Conservation (phyloP, 1,284 basidiomycete species). For the Paramarasmius palmivorus region DNA sequence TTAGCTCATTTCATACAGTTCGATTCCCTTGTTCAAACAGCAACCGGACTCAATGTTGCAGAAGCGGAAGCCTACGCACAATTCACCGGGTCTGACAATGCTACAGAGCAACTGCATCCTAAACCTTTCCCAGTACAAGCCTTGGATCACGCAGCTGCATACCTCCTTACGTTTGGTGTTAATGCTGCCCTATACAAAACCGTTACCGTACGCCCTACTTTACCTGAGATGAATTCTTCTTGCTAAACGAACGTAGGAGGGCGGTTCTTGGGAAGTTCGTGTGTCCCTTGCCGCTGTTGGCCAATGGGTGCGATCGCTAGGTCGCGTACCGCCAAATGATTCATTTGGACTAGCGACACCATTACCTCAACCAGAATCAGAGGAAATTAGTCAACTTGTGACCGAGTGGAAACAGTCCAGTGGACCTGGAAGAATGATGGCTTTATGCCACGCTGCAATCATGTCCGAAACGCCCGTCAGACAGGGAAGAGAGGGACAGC, state of each 20-base stretch:
- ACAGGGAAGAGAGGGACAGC: slow-evolving; percentile 32
- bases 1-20: slow-evolving; percentile 40
- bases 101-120: slow-evolving; percentile 29
- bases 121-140: slow-evolving; percentile 61
- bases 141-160: slow-evolving; percentile 63
- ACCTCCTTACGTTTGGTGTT: slow-evolving; percentile 61
- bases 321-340: slow-evolving; percentile 38
- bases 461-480: slow-evolving; percentile 44
- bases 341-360: slow-evolving; percentile 41
- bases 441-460: slow-evolving; percentile 48
- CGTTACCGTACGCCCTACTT: slow-evolving; percentile 48
- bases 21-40: slow-evolving; percentile 69
- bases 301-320: slow-evolving; percentile 58
- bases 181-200: slow-evolving; percentile 55
- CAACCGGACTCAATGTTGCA: slow-evolving; percentile 60
- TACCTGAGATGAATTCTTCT: too few relatives aligned
- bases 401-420: slow-evolving; percentile 27
- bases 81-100: slow-evolving; percentile 23
- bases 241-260: too few relatives aligned
- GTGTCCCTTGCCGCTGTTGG: slow-evolving; percentile 59
- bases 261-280: slow-evolving; percentile 62
- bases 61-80: slow-evolving; percentile 50
- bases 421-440: slow-evolving; percentile 35
- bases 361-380: slow-evolving; percentile 37
- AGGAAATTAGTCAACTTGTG: slow-evolving; percentile 37